Evolutionary conservation across 2,329 filamentous ascomycete species (phyloP).

Genomic region (Paraconiothyrium brasiliense): DNA sequence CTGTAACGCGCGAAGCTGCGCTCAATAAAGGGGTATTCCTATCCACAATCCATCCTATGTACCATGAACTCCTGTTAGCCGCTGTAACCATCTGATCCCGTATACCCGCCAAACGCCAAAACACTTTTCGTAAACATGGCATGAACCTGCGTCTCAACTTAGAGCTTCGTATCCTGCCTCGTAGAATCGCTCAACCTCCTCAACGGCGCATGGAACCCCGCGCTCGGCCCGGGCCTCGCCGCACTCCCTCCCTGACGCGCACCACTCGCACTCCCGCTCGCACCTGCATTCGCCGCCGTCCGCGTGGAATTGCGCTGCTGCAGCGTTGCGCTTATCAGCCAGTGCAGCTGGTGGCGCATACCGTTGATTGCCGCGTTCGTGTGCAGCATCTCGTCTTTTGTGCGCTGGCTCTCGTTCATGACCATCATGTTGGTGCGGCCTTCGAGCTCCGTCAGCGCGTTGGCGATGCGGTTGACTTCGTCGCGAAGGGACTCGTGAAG

Average conservation of each 20-base stretch:
- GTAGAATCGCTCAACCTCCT: conserved; percentile 47
- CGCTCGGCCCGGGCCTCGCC: conserved; percentile 33
- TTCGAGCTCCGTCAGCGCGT: conserved; percentile 67
- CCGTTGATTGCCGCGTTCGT: conserved; percentile 67
- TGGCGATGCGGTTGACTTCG: conserved; percentile 64
- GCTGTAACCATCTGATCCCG: too few relatives aligned
- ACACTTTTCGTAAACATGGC: neutral
- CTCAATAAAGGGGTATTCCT: too few relatives aligned
- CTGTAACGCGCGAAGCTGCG: too few relatives aligned
- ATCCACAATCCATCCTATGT: too few relatives aligned
- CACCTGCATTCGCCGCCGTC: conserved; percentile 31
- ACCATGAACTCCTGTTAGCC: too few relatives aligned
- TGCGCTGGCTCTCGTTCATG: conserved; percentile 69
- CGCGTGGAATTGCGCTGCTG: conserved; percentile 50
- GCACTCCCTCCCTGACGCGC: conserved; percentile 36
- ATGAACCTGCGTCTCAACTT: neutral
- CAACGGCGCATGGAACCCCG: conserved; percentile 37
- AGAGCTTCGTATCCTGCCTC: conserved; percentile 49
- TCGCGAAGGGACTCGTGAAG: conserved; percentile 69
- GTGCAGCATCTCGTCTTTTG: conserved; percentile 70
- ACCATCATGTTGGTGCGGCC: conserved; percentile 69
- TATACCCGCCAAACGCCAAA: neutral
- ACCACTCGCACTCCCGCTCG: conserved; percentile 33
- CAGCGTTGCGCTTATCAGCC: conserved; percentile 67
- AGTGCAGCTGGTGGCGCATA: conserved; percentile 69